These are phyloP conservation scores for Mallotus repandus DNA, from an alignment of 441 rosid species.

Conservation along the genomic window DNA sequence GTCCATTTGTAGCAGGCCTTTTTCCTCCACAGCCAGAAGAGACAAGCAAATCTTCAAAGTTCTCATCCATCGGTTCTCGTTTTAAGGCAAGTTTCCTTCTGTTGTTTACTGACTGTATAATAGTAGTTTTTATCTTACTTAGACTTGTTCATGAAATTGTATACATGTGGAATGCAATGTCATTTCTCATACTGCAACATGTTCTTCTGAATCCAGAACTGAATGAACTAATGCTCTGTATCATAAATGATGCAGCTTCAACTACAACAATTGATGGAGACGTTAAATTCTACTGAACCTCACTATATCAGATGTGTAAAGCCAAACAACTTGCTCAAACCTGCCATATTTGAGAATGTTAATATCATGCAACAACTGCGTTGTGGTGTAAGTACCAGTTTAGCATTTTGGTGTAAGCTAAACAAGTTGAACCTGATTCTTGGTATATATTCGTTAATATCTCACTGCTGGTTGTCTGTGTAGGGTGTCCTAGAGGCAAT, in stretches of 20 bases:
- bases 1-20: slow-evolving; percentile 90
- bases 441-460: slow-evolving; percentile 5
- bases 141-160: not conserved
- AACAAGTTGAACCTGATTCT: not conserved
- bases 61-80: slow-evolving; percentile 96
- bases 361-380: slow-evolving; percentile 97
- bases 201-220: slow-evolving; percentile 17
- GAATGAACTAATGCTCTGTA: slow-evolving; percentile 23
- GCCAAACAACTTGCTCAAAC: slow-evolving; percentile 92
- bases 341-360: slow-evolving; percentile 92
- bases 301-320: slow-evolving; percentile 98
- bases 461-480: slow-evolving; percentile 27
- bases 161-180: not conserved
- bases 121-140: not conserved
- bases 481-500: slow-evolving; percentile 99
- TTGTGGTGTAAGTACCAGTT: slow-evolving; percentile 78
- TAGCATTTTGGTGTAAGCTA: slow-evolving; percentile 2
- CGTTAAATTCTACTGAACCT: slow-evolving; percentile 93
- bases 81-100: slow-evolving; percentile 64
- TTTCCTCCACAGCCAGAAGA: slow-evolving; percentile 93
- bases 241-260: slow-evolving; percentile 70
- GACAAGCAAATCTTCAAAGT: slow-evolving; percentile 88
- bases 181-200: slow-evolving; percentile 11
- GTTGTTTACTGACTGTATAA: slow-evolving; percentile 1
- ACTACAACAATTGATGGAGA: slow-evolving; percentile 88